Base-by-base conservation (phyloP, 1,284 basidiomycete species). In the Apiotrichum veenhuisii region DNA sequence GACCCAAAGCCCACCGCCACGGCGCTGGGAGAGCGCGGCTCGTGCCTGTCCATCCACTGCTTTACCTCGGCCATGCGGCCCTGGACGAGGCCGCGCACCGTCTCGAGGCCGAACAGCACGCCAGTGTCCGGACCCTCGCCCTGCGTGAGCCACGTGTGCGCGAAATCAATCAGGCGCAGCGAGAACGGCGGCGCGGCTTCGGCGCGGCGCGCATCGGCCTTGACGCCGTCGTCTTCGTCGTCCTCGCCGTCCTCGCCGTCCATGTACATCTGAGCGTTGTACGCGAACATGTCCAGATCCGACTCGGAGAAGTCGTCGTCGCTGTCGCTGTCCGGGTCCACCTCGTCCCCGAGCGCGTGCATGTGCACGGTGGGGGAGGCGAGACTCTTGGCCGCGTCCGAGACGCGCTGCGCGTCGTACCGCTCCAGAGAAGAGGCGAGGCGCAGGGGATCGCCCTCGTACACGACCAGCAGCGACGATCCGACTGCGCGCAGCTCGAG, bases 81-180 rank as follows among this genome's bases (percentile, higher is more conserved):
- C 52, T 85, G 80, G 34, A 92, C 64, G 58, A 92, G 71, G 10
- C 63, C 69, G 27, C 87, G 68, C 14, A 86, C 76, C 0, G 85
- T 90, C 47, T 83, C 78, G 53, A 95, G 54, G 1, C 91, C 92
- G 20, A 80, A 74, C 57, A 94, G 71, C 8, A 92, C 85, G 0
- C 91, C 87, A 47, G 82, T 72, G 74, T 97, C 94, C 0, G 86
- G 84, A 1, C 93, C 94, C 66, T 85, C 72, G 0, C 88, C 90
- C 0, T 84, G 82, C 2, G 78, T 81, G 11, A 88, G 65, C 36
- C 82, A 80, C 5, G 91, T 88, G 75, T 98, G 95, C 4, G 91
- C 94, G 75, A 98, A 97, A 78, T 98, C 94, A 59, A 97, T 97
- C 62, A 96, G 77, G 58, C 86, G 87, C 55, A 95, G 80, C 11